Evolutionary conservation across 495 filamentous ascomycete species (phyloP).

Genomic region (Lophiostoma macrostomum): DNA sequence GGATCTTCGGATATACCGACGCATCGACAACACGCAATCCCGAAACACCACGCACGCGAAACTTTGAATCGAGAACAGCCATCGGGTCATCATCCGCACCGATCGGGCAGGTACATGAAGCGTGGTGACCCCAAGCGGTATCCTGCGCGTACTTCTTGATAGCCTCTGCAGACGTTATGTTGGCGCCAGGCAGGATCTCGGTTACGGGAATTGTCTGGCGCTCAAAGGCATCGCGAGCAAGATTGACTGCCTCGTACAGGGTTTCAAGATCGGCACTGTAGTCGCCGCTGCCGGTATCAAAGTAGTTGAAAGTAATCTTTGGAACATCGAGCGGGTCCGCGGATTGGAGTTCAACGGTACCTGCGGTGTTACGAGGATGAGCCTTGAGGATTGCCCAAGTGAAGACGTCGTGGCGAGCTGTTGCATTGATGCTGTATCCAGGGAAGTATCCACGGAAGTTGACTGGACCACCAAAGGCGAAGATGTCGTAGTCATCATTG

Average conservation of each 20-base stretch:
- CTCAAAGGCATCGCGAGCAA: conserved; percentile 14
- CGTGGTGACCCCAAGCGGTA: conserved; percentile 53
- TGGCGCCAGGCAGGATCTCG: conserved; percentile 19
- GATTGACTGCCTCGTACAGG: conserved; percentile 23
- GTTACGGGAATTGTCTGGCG: neutral
- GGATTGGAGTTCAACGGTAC: conserved; percentile 32
- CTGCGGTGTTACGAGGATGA: conserved; percentile 28
- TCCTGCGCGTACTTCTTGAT: conserved; percentile 40
- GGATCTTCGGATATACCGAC: conserved; percentile 41
- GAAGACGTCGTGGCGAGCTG: conserved; percentile 41
- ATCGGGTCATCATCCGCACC: conserved; percentile 47
- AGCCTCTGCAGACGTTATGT: neutral
- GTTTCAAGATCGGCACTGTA: conserved; percentile 26
- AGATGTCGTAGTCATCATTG: conserved; percentile 47
- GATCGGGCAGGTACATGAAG: conserved; percentile 50
- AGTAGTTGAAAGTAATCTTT: conserved; percentile 37
- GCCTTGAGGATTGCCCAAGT: conserved; percentile 32
- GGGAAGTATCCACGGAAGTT: conserved; percentile 55
- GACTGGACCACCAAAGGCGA: conserved; percentile 53
- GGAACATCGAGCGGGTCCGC: conserved; percentile 33
- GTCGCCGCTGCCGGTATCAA: conserved; percentile 23
- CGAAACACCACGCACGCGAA: conserved; percentile 48
- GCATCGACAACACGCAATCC: conserved; percentile 48
- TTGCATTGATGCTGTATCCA: conserved; percentile 38
- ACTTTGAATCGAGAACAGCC: conserved; percentile 54